Base-by-base conservation (phyloP, 805 yeast species). In the Lachancea kluyveri region DNA sequence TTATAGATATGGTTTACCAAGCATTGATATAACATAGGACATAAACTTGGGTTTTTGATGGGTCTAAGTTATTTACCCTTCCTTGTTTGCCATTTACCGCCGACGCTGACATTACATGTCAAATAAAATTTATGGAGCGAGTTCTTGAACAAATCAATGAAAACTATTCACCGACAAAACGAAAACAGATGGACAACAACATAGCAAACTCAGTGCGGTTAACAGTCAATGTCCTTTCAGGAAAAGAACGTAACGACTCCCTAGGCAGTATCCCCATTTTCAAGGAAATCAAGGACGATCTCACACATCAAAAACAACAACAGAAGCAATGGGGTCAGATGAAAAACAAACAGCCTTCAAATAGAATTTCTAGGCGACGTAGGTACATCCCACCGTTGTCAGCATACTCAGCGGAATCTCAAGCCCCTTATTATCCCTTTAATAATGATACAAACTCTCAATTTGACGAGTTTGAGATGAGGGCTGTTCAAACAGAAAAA, bases 401-500 rank as follows among this genome's bases (percentile, higher is more conserved):
- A 3, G 56, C 58, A 4, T 52, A 50, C 19, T 38, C 43, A 22
- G 45, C 48, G 3, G 26, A 31, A 20, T 39, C 40, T 14, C 51
- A 45, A 17, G 24, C 30, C 4, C 56, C 58, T 6, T 47, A 41
- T 26, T 29, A 25, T 13, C 39, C 44, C 9, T 19, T 11, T 8
- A 31, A 21, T 8, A 25, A 22, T 9, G 33, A 22, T 6, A 26
- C 30, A 17, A 26, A 26, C 19, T 33, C 43, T 3, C 33, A 25
- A 14, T 41, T 49, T 18, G 45, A 47, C 31, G 50, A 40, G 24
- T 32, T 44, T 21, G 29, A 30, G 3, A 47, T 47, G 50, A 39
- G 35, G 28, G 37, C 36, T 8, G 51, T 45, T n/a, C 37, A 30
- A 19, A 29, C 36, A 7, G 35, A 36, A 21, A 25, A 30, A 16